These are phyloP conservation scores for Yamadazyma friedrichii DNA, from an alignment of 1,139 yeast genomes.

Conservation along the genomic window DNA sequence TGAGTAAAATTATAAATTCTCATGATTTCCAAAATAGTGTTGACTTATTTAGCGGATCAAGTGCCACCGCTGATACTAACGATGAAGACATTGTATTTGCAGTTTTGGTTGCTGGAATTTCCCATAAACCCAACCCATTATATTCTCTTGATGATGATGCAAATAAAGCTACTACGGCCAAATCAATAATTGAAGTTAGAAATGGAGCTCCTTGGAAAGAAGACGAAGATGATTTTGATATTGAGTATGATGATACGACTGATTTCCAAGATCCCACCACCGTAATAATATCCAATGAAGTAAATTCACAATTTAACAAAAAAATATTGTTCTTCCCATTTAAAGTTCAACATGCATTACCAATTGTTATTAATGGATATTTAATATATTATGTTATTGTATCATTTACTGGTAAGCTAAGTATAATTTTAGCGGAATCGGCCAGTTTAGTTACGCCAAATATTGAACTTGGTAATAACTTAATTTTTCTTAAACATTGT, in stretches of 20 bases:
- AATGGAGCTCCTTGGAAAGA: constrained; percentile 45
- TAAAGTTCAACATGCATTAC: constrained; percentile 42
- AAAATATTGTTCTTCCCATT: constrained; percentile 40
- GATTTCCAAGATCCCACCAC: constrained; percentile 49
- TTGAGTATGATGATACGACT: constrained; percentile 26
- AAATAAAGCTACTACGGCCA: not conserved
- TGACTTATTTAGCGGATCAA: constrained; percentile 16
- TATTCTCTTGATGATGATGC: constrained; percentile 8
- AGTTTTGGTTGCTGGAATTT: constrained; percentile 31
- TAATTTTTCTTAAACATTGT: constrained; percentile 50
- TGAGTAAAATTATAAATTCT: constrained; percentile 20
- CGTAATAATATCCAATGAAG: constrained; percentile 33
- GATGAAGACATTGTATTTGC: constrained; percentile 44
- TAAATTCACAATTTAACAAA: constrained; percentile 16
- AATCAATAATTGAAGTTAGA: constrained; percentile 37
- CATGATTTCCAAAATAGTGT: constrained; percentile 14
- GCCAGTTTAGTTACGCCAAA: constrained; percentile 53
- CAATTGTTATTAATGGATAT: constrained; percentile 26
- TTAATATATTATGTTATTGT: constrained; percentile 53
- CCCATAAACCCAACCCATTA: constrained; percentile 18
- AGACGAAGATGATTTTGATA: constrained; percentile 24
- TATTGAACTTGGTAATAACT: constrained; percentile 61
- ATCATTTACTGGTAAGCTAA: constrained; percentile 68
- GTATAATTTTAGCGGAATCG: constrained; percentile 64
- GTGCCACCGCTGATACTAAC: constrained; percentile 19